Conservation (phyloP, 2,329 filamentous ascomycete species). For the Podosphaera xanthii region DNA sequence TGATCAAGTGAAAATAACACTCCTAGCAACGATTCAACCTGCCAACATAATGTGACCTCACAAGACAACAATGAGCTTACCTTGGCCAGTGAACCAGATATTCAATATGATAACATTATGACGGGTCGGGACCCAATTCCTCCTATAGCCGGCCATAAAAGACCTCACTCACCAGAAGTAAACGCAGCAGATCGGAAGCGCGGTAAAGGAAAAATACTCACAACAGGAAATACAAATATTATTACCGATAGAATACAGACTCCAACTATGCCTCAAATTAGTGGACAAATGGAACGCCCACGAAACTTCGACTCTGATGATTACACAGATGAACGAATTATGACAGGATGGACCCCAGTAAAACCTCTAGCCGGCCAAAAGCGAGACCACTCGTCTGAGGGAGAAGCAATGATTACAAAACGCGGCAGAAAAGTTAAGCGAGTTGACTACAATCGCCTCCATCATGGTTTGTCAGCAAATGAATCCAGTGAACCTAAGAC, state of each 20-base stretch:
- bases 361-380: background rate
- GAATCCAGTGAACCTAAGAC: background rate
- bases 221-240: too few species aligned
- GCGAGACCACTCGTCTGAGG: background rate
- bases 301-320: too few species aligned
- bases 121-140: background rate
- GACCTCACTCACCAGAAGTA: background rate
- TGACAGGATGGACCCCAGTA: background rate
- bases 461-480: background rate
- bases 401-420: background rate
- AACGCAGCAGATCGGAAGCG: background rate
- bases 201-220: background rate
- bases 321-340: background rate
- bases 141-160: background rate
- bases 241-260: too few species aligned
- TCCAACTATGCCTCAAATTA: too few species aligned
- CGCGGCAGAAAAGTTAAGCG: background rate
- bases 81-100: too few species aligned
- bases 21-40: too few species aligned
- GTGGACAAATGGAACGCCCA: too few species aligned
- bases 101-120: background rate
- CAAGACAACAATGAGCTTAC: too few species aligned
- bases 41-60: too few species aligned
- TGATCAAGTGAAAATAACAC: too few species aligned
- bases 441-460: background rate